Base-by-base conservation (phyloP, 2,329 filamentous ascomycete genomes). In the Ophiostoma sp. region DNA sequence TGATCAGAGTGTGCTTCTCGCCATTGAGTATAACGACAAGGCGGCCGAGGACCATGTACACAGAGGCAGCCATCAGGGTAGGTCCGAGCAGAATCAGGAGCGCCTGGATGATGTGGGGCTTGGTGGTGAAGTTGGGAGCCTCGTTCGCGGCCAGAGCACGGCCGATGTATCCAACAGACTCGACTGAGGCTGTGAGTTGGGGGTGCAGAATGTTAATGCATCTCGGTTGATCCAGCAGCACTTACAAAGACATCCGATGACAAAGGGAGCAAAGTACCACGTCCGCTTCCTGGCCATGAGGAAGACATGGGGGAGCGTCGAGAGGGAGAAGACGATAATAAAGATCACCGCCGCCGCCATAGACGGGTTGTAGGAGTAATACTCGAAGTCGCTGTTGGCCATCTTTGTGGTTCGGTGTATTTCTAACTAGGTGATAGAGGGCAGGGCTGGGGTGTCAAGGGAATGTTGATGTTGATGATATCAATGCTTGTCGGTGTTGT, bases 11-110 rank as follows among this genome's bases (percentile, higher is more conserved):
- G 27, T 44, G 45, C 38, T 66, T 42, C 36, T 52, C 42, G 55
- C 49, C 68, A 9, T 45, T 9, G 18, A 77, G 70, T 16, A 76
- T 72, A 1, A 69, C 62, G 6, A 79, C 75, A 12, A 80, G 70
- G 2, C 79, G 76, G 1, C 78, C 78, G 6, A 81, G 76, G 9
- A 76, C 75, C 79, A 81, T 81, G 72, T 81, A 81, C 62, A 81
- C 78, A 3, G 76, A 76, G 1, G 79, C 80, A 11, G 79, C 78
- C 68, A 78, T 77, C 18, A 81, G 72, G 3, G 78, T 75, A 1
- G 79, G 79, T 0, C 77, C 78, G 18, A 79, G 73, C 5, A 81
- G 75, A 18, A 81, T 73, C 27, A 41, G 36, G 12, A 66, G 45
- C 44, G 60, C 42, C 60, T 69, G 68, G 44, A 81, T 73, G 58